phyloP scores from a whole-genome alignment of 2,329 filamentous ascomycete species.

The Aaosphaeria pasadenensis region DNA sequence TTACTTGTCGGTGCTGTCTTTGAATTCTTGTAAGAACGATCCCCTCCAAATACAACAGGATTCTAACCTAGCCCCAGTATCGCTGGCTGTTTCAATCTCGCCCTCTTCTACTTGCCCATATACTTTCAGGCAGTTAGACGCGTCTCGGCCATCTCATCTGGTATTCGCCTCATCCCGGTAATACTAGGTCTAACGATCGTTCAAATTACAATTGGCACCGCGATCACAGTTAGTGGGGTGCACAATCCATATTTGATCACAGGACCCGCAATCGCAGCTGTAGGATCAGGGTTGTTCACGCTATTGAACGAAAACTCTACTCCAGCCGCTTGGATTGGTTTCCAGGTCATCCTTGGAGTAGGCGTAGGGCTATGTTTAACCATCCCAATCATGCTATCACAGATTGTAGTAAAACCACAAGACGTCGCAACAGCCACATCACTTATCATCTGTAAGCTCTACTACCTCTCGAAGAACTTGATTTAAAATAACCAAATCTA shows the following conservation, averaged over 20 bases:
- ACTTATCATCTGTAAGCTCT: slow-evolving; percentile 24
- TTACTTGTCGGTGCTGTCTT: slow-evolving; percentile 33
- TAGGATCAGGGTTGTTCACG: slow-evolving; percentile 24
- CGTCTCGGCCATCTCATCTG: slow-evolving; percentile 32
- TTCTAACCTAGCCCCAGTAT: slow-evolving; percentile 1
- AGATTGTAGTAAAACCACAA: slow-evolving; percentile 25
- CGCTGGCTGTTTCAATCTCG: slow-evolving; percentile 32
- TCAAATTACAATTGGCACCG: slow-evolving; percentile 26
- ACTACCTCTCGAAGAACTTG: background rate
- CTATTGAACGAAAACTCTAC: slow-evolving; percentile 12
- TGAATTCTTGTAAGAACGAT: slow-evolving; percentile 29
- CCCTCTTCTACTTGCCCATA: slow-evolving; percentile 45
- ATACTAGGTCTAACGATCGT: slow-evolving; percentile 27
- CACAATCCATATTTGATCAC: slow-evolving; percentile 38
- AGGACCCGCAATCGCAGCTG: slow-evolving; percentile 17
- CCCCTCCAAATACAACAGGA: too few species aligned
- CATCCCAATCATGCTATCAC: slow-evolving; percentile 15
- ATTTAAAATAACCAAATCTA: background rate
- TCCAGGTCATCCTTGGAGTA: slow-evolving; percentile 21
- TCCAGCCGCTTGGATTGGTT: slow-evolving; percentile 25
- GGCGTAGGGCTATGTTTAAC: slow-evolving; percentile 18
- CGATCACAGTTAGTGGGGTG: slow-evolving; percentile 34
- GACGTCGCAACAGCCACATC: slow-evolving; percentile 37
- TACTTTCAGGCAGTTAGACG: slow-evolving; percentile 45
- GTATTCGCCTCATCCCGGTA: slow-evolving; percentile 40